Percentiles rank a stretch among this genome's conserved stretches.
Evolutionary conservation across 2,329 filamentous ascomycete species (phyloP).

Genomic region (Keithomyces neogunnii): DNA sequence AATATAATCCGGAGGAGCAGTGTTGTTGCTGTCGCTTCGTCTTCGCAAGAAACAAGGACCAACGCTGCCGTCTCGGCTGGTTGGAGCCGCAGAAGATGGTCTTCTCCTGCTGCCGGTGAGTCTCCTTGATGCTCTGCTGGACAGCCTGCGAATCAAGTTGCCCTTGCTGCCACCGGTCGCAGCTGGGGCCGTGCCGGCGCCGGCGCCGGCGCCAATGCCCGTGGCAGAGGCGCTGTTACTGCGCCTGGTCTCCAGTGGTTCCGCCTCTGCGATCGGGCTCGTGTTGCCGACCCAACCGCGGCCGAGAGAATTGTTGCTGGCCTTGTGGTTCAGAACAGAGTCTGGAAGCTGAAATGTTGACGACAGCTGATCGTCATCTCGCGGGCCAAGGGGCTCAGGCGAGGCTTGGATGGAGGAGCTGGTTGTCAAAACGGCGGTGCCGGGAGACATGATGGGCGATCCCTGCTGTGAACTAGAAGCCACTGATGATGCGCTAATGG

Average conservation of each 20-base stretch:
- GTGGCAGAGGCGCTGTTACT: conserved; percentile 9
- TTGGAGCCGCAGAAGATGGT: conserved; percentile 67
- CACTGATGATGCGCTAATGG: conserved; percentile 47
- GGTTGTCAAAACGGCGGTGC: conserved; percentile 42
- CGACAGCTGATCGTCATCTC: conserved; percentile 43
- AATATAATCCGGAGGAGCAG: conserved; percentile 43
- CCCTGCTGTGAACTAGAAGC: conserved; percentile 46
- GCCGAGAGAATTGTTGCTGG: conserved; percentile 54
- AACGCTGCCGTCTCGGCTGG: conserved; percentile 77
- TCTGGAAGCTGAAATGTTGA: conserved; percentile 64
- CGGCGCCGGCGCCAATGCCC: neutral
- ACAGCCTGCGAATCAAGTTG: conserved; percentile 71
- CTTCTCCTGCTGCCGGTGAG: conserved; percentile 56
- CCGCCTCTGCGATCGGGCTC: conserved; percentile 43
- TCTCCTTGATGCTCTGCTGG: conserved; percentile 66
- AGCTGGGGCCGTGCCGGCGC: neutral
- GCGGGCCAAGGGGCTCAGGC: conserved; percentile 52
- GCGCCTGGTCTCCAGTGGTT: conserved; percentile 11
- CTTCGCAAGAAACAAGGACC: conserved; percentile 82
- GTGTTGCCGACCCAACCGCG: conserved; percentile 50
- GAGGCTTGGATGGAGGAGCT: conserved; percentile 59
- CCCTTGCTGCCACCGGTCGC: conserved; percentile 22
- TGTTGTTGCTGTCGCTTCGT: conserved; percentile 82
- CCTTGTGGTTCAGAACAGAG: conserved; percentile 52
- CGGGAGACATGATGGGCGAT: conserved; percentile 50